Evolutionary conservation across 345 rosid genomes (phyloP), one percentile per base, ranked within the genome.

Genomic region (Salix suchowensis): DNA sequence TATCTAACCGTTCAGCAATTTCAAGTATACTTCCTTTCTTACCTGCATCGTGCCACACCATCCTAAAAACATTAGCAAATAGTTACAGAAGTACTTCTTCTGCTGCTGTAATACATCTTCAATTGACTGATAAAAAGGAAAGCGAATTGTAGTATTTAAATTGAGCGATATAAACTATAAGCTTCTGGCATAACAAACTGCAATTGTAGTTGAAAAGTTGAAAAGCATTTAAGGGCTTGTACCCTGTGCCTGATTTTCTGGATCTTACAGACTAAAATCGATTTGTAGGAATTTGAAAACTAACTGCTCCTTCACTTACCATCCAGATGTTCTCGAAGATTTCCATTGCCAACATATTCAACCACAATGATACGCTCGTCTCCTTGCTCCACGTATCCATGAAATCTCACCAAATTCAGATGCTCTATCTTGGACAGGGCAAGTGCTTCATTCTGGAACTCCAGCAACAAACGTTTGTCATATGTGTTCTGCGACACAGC

Each of bases 341-440:
- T 95, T 71, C 97, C 97, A 71, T 93, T 88, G 79, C 88, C 76
- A 74, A 95, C 85, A 78, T 89, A 89, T 79, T 95, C 98, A 73
- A 91, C 89, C 78, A 89, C 91, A 26, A 95, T 88, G 67, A 95
- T 76, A 72, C 71, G 83, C 85, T 93, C 98, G 7, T 89, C 94
- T 55, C 64, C 81, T 70, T 88, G 87, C 85, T 95, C 94, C 48
- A 89, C 67, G 86, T 84, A 93, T 23, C 98, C 98, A 71, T 88
- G 85, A 11, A 91, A 82, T 79, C 84, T 93, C 60, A 95, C 98
- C 81, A 95, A 82, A 86, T 88, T 91, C 83, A 90, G 79, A 88
- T 95, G 98, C 81, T 93, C 97, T 18, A 95, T 91, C 90, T 93
- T 89, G 4, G 97, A 93, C 82, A 93, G 74, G 24, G 97, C 85